Base-by-base conservation (phyloP, 257 asterid genomes). In the Nicotiana knightiana region DNA sequence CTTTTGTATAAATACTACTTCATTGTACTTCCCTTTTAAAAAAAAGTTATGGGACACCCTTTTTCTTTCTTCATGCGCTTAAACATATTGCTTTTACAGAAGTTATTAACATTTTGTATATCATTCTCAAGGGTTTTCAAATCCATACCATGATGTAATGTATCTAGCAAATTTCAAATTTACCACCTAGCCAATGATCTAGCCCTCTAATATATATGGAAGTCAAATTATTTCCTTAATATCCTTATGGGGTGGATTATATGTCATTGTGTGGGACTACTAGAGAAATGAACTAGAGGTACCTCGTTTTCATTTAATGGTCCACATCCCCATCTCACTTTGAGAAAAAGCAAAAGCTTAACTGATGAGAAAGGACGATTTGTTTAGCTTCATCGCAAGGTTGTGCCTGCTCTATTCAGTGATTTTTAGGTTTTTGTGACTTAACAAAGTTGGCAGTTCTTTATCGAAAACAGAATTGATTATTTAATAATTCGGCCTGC, bases 331-430 rank as follows among this genome's bases (percentile, higher is more conserved):
- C 30, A 68, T 12, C 33, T 39, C 57, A 39, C 9, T 68, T 11
- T 18, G 5, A n/a, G 33, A 4, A 68, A 68, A 39, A 10, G n/a
- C 57, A 37, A 68, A 39, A 68, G 57, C 77, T 5, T 37, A 71
- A 71, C 59, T 46, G 6, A 11, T 71, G n/a, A 71, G 77, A 10
- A 43, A n/a, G 58, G 58, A 70, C 46, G 6, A 43, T 39, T 70
- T 5, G n/a, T 70, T 70, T 39, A 18, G 57, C n/a, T 70, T 70
- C 57, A 43, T 48, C 21, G 43, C 43, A 26, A 71, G 78, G 61
- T 71, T 43, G 59, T 71, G 59, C 78, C 78, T 71, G 24, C n/a
- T 71, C 78, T 8, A 71, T 71, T 71, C 78, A 5, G 57, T 39
- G 18, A 10, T 68, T 37, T 67, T 62, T 24, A 24, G 35, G 5